Conservation (phyloP, 257 asterid species). For the Pogostemon cablin region DNA sequence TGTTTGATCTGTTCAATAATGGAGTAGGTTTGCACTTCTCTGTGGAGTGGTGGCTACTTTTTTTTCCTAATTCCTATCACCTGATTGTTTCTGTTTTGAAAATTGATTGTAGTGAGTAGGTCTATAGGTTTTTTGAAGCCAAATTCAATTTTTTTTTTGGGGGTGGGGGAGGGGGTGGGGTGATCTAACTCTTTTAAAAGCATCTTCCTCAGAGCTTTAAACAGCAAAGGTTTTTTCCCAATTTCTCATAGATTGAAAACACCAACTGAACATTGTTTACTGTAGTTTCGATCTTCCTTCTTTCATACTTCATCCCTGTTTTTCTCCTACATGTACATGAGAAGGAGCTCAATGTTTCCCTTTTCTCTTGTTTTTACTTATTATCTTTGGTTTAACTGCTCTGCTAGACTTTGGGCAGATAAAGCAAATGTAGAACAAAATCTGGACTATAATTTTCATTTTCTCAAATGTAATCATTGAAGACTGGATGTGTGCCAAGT, state of each 20-base stretch:
- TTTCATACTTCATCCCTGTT: slow-evolving; percentile 1
- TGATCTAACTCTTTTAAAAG: too few relatives aligned
- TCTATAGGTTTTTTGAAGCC: too few relatives aligned
- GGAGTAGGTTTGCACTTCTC: neutral
- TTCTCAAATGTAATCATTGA: slow-evolving; percentile 19
- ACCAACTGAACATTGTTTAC: neutral
- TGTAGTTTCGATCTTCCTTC: slow-evolving; percentile 8
- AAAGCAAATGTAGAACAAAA: slow-evolving; percentile 9
- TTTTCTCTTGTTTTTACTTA: slow-evolving; percentile 23
- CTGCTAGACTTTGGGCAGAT: slow-evolving; percentile 8
- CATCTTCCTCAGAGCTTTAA: too few relatives aligned
- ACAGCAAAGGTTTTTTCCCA: too few relatives aligned
- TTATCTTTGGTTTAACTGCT: slow-evolving; percentile 4
- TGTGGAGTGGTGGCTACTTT: slow-evolving; percentile 9
- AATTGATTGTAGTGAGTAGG: neutral
- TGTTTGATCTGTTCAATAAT: neutral
- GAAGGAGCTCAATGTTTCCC: slow-evolving; percentile 27
- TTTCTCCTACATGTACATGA: slow-evolving; percentile 13
- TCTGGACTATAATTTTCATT: slow-evolving; percentile 12
- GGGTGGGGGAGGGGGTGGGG: too few relatives aligned
- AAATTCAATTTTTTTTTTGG: neutral
- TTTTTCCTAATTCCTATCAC: neutral
- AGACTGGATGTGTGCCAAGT: slow-evolving; percentile 5
- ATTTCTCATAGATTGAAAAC: too few relatives aligned
- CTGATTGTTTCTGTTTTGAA: slow-evolving; percentile 1